phyloP scores from a whole-genome alignment of 2,329 filamentous ascomycete genomes.

The Penicillium italicum region DNA sequence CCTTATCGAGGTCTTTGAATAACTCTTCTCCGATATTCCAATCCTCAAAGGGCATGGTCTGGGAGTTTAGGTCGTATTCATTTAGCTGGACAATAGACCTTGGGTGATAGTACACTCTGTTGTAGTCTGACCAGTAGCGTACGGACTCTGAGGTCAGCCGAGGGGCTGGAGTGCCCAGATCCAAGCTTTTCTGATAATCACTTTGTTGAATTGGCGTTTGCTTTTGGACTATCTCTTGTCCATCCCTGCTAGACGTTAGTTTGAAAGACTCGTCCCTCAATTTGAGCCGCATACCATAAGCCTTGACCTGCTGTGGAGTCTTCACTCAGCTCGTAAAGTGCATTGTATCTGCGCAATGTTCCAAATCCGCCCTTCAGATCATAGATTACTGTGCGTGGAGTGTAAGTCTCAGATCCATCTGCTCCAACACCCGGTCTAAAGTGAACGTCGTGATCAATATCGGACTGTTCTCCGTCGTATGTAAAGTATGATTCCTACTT shows the following conservation, averaged over 20 bases:
- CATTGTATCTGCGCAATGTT: conserved; percentile 79
- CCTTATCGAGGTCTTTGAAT: conserved; percentile 68
- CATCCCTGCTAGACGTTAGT: conserved; percentile 51
- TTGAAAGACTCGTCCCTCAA: not conserved
- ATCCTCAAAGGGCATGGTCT: conserved; percentile 75
- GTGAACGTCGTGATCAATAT: conserved; percentile 78
- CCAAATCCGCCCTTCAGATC: conserved; percentile 94
- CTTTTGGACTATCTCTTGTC: conserved; percentile 64
- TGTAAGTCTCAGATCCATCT: conserved; percentile 86
- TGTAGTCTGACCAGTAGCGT: conserved; percentile 97
- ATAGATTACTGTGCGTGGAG: conserved; percentile 87
- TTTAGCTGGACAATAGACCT: conserved; percentile 80
- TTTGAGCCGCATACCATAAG: conserved; percentile 41
- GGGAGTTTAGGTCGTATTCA: conserved; percentile 79
- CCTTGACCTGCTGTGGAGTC: conserved; percentile 35
- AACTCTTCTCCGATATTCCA: conserved; percentile 72
- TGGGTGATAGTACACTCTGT: conserved; percentile 87
- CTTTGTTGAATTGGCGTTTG: conserved; percentile 65
- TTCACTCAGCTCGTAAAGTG: conserved; percentile 67
- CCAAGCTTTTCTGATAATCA: conserved; percentile 75
- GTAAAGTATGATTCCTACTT: conserved; percentile 93
- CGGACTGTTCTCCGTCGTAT: conserved; percentile 65
- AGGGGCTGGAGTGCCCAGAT: conserved; percentile 63
- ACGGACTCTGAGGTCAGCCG: conserved; percentile 66
- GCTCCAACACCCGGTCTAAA: conserved; percentile 79